Evolutionary conservation across 1,284 basidiomycete species (phyloP).

Genomic region (Coniferiporia sulphurascens): DNA sequence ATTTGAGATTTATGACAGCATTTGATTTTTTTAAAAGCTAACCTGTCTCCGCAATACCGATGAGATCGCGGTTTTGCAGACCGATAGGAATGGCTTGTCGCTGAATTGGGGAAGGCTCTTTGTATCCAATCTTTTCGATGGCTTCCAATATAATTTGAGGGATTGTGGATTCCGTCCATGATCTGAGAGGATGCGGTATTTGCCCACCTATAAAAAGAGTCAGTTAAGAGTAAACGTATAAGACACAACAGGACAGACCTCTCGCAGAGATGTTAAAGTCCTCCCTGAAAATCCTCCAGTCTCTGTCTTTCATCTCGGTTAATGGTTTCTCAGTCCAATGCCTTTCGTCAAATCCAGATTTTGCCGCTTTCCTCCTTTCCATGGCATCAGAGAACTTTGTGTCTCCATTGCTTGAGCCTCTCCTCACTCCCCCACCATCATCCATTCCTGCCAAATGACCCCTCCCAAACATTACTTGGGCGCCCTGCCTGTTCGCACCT

Average conservation of each 20-base stretch:
- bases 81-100: constrained; percentile 98
- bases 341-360: constrained; percentile 81
- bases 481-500: constrained; percentile 67
- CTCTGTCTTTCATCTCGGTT: constrained; percentile 92
- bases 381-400: constrained; percentile 70
- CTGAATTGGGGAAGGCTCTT: constrained; percentile 95
- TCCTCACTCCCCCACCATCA: constrained; percentile 51
- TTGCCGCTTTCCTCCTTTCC: constrained; percentile 78
- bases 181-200: constrained; percentile 89
- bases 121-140: constrained; percentile 91
- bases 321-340: constrained; percentile 98
- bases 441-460: constrained; percentile 84
- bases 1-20: constrained; percentile 7
- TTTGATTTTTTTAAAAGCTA: constrained; percentile 20
- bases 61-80: constrained; percentile 91
- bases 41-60: constrained; percentile 98
- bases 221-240: background rate
- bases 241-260: constrained; percentile 42
- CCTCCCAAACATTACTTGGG: constrained; percentile 82
- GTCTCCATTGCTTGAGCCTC: constrained; percentile 30
- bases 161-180: constrained; percentile 87
- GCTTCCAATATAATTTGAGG: constrained; percentile 76
- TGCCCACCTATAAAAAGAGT: constrained; percentile 59
- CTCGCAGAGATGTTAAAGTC: constrained; percentile 95
- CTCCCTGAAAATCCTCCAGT: constrained; percentile 99